Evolutionary conservation across 768 basidiomycete species (phyloP), one percentile per base, ranked within the genome.

Genomic region (Panellus pusillus): DNA sequence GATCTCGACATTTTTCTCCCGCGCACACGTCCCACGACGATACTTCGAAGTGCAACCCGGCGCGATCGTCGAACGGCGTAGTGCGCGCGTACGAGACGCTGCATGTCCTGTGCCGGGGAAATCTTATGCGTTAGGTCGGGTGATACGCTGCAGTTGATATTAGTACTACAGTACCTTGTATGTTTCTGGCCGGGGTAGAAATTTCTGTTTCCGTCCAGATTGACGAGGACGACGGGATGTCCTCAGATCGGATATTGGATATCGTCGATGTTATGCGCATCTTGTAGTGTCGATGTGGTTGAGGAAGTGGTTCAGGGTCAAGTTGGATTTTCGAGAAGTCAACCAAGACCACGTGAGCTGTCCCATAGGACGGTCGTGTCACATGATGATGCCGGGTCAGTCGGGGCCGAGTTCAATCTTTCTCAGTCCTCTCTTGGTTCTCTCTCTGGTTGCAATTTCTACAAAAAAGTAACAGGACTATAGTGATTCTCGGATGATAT

Each of bases 221-320:
- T 52, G 40, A 55, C 47, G 6, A 55, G 19, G 29, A 62, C 31
- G 35, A 62, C 61, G 1, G 57, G 8, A 62, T 17, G 35, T 61
- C 54, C 6, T 52, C 50, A 1, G 54, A 47, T 19, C 50, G 49
- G 0, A 51, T 56, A 13, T 39, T 36, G 3, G 54, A 9, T 7
- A 61, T 54, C 17, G 54, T 62, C 2, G 61, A 62, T 29, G 32
- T 35, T 45, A 59, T 38, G 18, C 50, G 57, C 61, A 62, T n/a
- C n/a, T n/a, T n/a, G n/a, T n/a, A n/a, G n/a, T 62, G 11, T 31
- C 44, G 24, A 24, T 24, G 24, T 24, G 24, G 24, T 24, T 24
- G 3, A 24, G 6, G 24, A 24, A 24, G 24, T 24, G 6, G 24
- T 24, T 24, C 32, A 14, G 7, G 24, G 6, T 24, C 24, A 24